These are phyloP conservation scores for Cadophora sp. DNA, from an alignment of 2,329 filamentous ascomycete species.

Conservation along the genomic window DNA sequence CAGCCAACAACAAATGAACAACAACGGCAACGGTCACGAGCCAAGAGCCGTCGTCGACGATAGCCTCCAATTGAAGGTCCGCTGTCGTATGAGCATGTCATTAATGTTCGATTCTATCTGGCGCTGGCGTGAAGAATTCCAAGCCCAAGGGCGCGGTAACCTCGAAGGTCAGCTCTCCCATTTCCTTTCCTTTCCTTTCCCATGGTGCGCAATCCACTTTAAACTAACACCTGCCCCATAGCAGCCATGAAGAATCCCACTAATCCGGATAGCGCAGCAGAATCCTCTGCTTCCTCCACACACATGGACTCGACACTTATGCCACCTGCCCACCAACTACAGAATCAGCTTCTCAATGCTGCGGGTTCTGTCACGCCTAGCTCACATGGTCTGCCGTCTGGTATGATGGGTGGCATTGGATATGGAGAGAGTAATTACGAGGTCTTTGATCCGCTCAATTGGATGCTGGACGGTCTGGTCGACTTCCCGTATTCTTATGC, in stretches of 20 bases:
- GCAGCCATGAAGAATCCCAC: constrained; percentile 85
- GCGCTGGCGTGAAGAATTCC: constrained; percentile 84
- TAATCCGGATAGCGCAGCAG: constrained; percentile 79
- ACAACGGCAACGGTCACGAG: constrained; percentile 45
- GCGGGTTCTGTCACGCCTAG: constrained; percentile 36
- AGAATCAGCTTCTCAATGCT: constrained; percentile 37
- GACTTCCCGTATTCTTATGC: constrained; percentile 77
- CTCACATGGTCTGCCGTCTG: constrained; percentile 36
- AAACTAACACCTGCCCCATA: constrained; percentile 43
- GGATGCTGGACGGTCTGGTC: constrained; percentile 87
- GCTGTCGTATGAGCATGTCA: constrained; percentile 84
- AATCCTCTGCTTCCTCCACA: constrained; percentile 73
- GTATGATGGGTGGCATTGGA: constrained; percentile 47
- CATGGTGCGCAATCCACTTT: constrained; percentile 5
- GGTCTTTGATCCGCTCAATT: constrained; percentile 91
- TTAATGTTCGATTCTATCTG: constrained; percentile 85
- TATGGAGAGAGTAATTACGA: constrained; percentile 78
- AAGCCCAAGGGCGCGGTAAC: constrained; percentile 71
- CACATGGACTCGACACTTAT: constrained; percentile 67
- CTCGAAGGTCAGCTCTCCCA: constrained; percentile 67
- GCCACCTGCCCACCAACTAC: constrained; percentile 44
- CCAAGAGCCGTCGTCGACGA: constrained; percentile 60
- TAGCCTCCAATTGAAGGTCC: constrained; percentile 79
- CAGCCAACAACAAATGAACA: constrained; percentile 49
- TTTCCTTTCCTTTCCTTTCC: constrained; percentile 11